Percentiles rank a stretch among this genome's conserved stretches.
Evolutionary conservation across 805 yeast species (phyloP).

Genomic region (Groenewaldozyma salmanticensis): DNA sequence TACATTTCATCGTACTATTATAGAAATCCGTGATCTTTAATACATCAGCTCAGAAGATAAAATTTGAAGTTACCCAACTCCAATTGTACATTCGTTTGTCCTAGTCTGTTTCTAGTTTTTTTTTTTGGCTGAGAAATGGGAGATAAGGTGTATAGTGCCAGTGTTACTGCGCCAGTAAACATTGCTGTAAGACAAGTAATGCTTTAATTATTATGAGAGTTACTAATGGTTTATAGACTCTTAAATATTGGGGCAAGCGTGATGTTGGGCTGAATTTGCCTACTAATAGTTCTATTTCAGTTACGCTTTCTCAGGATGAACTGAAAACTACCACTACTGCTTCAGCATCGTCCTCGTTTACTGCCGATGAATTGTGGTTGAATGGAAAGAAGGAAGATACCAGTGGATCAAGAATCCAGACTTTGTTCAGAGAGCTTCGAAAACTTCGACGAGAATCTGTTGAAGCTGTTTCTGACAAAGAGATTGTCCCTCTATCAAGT

Average conservation of each 20-base stretch:
- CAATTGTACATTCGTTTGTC: too few relatives aligned
- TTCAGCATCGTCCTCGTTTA: constrained; percentile 48
- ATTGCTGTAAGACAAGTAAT: constrained; percentile 62
- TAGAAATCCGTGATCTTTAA: too few relatives aligned
- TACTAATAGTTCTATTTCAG: constrained; percentile 92
- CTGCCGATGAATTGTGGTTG: constrained; percentile 65
- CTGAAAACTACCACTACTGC: constrained; percentile 88
- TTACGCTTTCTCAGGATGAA: constrained; percentile 85
- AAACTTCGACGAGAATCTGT: constrained; percentile 53
- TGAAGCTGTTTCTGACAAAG: constrained; percentile 24
- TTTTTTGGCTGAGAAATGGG: too few relatives aligned
- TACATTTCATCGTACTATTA: too few relatives aligned
- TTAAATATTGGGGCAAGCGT: constrained; percentile 98
- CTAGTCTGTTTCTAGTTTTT: too few relatives aligned
- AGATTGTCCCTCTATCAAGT: constrained; percentile 33
- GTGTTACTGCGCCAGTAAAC: constrained; percentile 94
- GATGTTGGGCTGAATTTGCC: constrained; percentile 84
- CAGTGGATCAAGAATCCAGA: constrained; percentile 39
- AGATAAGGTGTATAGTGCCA: constrained; percentile 47
- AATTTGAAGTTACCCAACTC: too few relatives aligned
- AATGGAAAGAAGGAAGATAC: constrained; percentile 78
- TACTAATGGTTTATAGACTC: constrained; percentile 40
- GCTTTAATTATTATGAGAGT: neutral
- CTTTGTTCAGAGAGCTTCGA: constrained; percentile 71
- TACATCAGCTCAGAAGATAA: too few relatives aligned